A percentile compares a stretch with the other conserved stretches of the same genome.
phyloP scores from a whole-genome alignment of 2,329 filamentous ascomycete genomes.

The Dothideomycetes sp. region DNA sequence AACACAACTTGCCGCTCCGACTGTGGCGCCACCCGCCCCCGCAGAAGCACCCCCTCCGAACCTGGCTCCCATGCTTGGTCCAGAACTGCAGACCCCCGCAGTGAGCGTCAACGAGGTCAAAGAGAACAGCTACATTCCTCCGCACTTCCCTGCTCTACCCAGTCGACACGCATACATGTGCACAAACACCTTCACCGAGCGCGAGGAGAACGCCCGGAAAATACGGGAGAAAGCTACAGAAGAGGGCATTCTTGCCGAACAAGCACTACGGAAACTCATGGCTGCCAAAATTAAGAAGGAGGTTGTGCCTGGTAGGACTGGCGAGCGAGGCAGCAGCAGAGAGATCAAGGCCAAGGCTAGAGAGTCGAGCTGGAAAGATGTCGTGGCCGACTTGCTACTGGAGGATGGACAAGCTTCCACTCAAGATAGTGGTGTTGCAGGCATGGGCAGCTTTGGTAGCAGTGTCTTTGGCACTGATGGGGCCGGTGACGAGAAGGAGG shows the following conservation, averaged over 20 bases:
- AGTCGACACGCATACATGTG: slow-evolving; percentile 53
- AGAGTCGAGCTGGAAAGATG: slow-evolving; percentile 45
- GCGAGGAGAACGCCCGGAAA: slow-evolving; percentile 46
- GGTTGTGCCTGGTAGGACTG: no score
- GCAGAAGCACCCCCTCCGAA: slow-evolving; percentile 29
- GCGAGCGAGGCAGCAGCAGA: no score
- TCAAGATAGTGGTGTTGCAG: slow-evolving; percentile 16
- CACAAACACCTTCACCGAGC: slow-evolving; percentile 46
- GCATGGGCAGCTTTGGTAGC: slow-evolving; percentile 19
- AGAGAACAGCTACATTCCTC: slow-evolving; percentile 43
- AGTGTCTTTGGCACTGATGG: slow-evolving; percentile 13
- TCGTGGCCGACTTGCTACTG: slow-evolving; percentile 38
- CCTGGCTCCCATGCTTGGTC: slow-evolving; percentile 39
- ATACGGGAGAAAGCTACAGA: slow-evolving; percentile 53
- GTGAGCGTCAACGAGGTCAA: slow-evolving; percentile 20
- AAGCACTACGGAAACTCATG: slow-evolving; percentile 50
- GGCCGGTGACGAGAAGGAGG: slow-evolving; percentile 14
- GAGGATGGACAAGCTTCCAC: slow-evolving; percentile 14
- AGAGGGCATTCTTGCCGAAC: slow-evolving; percentile 54
- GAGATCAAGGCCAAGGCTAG: slow-evolving; percentile 20
- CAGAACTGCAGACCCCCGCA: slow-evolving; percentile 36
- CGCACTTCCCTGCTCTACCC: slow-evolving; percentile 51
- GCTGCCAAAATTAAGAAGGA: slow-evolving; percentile 29
- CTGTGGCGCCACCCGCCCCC: slow-evolving; percentile 29
- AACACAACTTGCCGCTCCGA: slow-evolving; percentile 23